These are phyloP conservation scores for Phytophthora citrophthora DNA, from an alignment of 352 stramenopile genomes.

Conservation along the genomic window DNA sequence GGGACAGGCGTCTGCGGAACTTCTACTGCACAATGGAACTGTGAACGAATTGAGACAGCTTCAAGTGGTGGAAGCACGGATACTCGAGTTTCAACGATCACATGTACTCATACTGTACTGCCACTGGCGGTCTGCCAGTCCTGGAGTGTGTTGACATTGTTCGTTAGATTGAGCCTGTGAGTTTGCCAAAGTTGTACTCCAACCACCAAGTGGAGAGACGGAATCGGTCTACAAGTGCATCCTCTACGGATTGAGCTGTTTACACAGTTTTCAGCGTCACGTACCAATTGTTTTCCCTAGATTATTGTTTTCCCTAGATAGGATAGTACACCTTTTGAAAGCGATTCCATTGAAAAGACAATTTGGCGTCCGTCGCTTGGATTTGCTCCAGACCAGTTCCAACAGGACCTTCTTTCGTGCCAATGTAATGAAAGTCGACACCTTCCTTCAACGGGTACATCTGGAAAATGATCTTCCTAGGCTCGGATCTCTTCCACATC, in stretches of 20 bases:
- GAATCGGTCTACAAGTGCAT: not conserved
- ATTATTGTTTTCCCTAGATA: no score
- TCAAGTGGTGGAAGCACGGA: no score
- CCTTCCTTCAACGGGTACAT: constrained; percentile 55
- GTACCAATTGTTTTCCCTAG: no score
- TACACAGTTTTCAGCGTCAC: no score
- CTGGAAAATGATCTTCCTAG: constrained; percentile 70
- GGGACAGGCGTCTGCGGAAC: not conserved
- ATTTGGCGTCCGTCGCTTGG: constrained; percentile 44
- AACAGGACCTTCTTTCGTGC: constrained; percentile 60
- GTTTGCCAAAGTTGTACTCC: not conserved
- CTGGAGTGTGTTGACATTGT: no score
- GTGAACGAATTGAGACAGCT: no score
- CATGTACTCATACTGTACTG: no score
- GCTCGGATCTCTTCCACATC: constrained; percentile 64
- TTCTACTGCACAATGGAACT: not conserved
- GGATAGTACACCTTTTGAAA: no score
- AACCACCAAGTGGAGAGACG: not conserved
- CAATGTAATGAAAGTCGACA: constrained; percentile 55
- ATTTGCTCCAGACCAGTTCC: constrained; percentile 60
- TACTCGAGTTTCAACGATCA: no score
- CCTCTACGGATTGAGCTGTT: not conserved
- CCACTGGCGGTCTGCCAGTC: no score
- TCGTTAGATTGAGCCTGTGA: no score
- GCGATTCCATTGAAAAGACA: no score